Evolutionary conservation across 2,329 filamentous ascomycete species (phyloP), one percentile per base, ranked within the genome.

Genomic region (Aureobasidium sp.): DNA sequence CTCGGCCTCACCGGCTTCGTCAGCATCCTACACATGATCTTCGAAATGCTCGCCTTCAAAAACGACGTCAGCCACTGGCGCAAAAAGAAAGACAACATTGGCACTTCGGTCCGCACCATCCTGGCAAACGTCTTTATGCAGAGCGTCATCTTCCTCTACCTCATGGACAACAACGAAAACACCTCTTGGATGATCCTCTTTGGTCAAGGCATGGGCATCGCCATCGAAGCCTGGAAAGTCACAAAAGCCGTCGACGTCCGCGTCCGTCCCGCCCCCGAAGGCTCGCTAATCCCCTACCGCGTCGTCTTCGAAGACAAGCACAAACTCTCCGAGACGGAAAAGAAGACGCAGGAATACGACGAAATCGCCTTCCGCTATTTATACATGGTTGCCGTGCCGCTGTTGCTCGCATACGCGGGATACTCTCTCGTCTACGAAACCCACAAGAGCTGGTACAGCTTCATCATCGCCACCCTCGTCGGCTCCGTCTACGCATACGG

Each of bases 101-200:
- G 93, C 58, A 95, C 95, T 40, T 96, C 90, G 1, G 86, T 98
- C 56, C 89, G 93, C 54, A 94, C 91, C 27, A 98, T 98, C 64
- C 76, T 98, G 54, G 90, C 88, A 67, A 98, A 97, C 65, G 90
- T 97, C 57, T 90, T 97, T 70, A 98, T 98, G 93, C 93, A 98
- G 71, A 70, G 79, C 6, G 79, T 97, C 65, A 96, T 98, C 70
- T 94, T 98, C 79, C 78, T 98, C 40, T 98, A 98, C 71, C 80
- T 98, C 25, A 74, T 98, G 63, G 93, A 98, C 74, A 97, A 98
- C 75, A 94, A 90, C 60, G 90, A 96, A 55, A 94, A 93, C 68
- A 98, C 93, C 0, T 95, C 87, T 59, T 98, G 91, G 91, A 97
- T 98, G 90, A 97, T 98, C 62, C 76, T 98, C 17, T 90, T 90